Percentiles rank a stretch among this genome's conserved stretches.
Evolutionary conservation across 768 basidiomycete genomes (phyloP).

Genomic region (Naganishia antarctica): DNA sequence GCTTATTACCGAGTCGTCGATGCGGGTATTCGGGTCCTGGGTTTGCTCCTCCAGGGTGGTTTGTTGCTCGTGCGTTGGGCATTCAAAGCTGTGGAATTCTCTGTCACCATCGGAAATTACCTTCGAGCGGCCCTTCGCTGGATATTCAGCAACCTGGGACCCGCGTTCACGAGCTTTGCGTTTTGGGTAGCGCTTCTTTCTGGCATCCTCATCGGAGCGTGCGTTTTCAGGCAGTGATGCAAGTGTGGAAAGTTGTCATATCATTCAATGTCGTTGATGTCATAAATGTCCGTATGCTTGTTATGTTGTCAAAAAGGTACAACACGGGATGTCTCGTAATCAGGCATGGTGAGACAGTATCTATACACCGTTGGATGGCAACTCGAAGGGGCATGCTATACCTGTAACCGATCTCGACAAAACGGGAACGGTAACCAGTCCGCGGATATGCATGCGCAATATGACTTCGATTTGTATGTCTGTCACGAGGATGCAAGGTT

Average conservation of each 20-base stretch:
- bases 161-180: not conserved
- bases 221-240: not conserved
- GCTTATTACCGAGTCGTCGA: conserved; percentile 12
- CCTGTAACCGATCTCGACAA: conserved; percentile 60
- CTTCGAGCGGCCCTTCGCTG: not conserved
- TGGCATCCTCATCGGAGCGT: conserved; percentile 4
- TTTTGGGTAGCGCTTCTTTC: not conserved
- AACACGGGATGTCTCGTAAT: too few species aligned
- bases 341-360: not conserved
- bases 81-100: not conserved
- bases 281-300: too few species aligned
- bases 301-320: too few species aligned
- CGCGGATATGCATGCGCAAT: conserved; percentile 66
- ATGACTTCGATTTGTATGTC: conserved; percentile 62
- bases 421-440: conserved; percentile 57
- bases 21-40: conserved; percentile 3
- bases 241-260: not conserved
- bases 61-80: not conserved
- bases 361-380: conserved; percentile 37
- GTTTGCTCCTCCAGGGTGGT: not conserved
- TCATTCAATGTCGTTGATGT: not conserved
- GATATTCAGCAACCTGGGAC: not conserved
- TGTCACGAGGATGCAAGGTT: conserved; percentile 1
- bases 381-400: conserved; percentile 65
- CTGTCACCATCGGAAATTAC: too few species aligned